Conservation (phyloP, 768 basidiomycete genomes). For the Rhizopogon salebrosus region DNA sequence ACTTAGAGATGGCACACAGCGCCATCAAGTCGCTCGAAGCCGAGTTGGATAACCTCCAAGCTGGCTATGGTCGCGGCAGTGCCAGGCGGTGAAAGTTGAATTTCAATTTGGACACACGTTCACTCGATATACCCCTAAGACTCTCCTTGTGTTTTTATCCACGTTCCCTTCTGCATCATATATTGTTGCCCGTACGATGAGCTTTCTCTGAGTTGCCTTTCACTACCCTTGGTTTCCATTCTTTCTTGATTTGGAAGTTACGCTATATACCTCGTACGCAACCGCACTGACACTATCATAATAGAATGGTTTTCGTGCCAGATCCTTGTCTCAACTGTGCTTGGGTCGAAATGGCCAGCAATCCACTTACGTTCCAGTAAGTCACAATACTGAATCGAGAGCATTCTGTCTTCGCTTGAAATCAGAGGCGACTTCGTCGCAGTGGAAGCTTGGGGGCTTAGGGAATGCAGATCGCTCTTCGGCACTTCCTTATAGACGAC, state of each 20-base stretch:
- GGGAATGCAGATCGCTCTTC: too few relatives aligned
- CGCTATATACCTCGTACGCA: constrained; percentile 10
- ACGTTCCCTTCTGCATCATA: constrained; percentile 1
- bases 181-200: constrained; percentile 6
- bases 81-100: constrained; percentile 23
- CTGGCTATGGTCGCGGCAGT: constrained; percentile 72
- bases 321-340: background rate
- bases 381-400: too few relatives aligned
- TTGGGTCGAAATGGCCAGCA: background rate
- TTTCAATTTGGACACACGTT: background rate
- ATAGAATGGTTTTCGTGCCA: background rate
- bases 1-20: constrained; percentile 88
- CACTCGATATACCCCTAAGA: constrained; percentile 22
- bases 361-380: too few relatives aligned
- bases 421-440: too few relatives aligned
- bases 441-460: too few relatives aligned
- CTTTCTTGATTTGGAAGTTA: constrained; percentile 11
- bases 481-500: too few relatives aligned
- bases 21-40: constrained; percentile 88
- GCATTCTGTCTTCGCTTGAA: too few relatives aligned
- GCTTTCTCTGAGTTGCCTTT: constrained; percentile 21
- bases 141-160: constrained; percentile 14
- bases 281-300: constrained; percentile 3
- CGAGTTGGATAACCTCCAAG: constrained; percentile 86
- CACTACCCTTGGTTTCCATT: constrained; percentile 4